Conservation (phyloP, 1,284 basidiomycete species). For the Earliella scabrosa region DNA sequence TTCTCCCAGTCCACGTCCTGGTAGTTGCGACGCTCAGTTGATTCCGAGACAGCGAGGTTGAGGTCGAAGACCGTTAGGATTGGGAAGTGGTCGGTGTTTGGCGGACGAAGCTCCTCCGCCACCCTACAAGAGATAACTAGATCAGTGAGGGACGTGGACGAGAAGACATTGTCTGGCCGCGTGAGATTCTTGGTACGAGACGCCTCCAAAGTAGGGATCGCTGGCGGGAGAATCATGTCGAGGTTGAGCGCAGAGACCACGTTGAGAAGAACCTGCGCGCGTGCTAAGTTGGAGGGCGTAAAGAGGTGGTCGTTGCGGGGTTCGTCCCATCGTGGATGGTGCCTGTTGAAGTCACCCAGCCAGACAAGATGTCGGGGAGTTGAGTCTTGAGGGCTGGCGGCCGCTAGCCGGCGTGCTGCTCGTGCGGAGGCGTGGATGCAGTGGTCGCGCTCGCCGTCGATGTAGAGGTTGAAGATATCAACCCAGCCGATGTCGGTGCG, state of each 20-base stretch:
- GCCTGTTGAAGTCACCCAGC: constrained; percentile 54
- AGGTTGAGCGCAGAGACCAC: constrained; percentile 25
- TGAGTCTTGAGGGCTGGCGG: background rate
- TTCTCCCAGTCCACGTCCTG: constrained; percentile 28
- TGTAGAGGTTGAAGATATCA: constrained; percentile 42
- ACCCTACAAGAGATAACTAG: constrained; percentile 27
- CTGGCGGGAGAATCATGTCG: constrained; percentile 32
- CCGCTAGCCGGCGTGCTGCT: background rate
- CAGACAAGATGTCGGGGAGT: constrained; percentile 40
- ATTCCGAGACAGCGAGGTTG: background rate
- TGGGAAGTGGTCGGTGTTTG: constrained; percentile 35
- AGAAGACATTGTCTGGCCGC: constrained; percentile 40
- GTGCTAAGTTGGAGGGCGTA: constrained; percentile 20
- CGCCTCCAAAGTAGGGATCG: constrained; percentile 34
- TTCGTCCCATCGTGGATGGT: constrained; percentile 52
- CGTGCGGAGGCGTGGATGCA: constrained; percentile 21
- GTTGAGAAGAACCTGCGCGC: constrained; percentile 29
- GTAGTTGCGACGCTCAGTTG: constrained; percentile 23
- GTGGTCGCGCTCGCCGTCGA: constrained; percentile 31
- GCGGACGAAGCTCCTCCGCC: constrained; percentile 9
- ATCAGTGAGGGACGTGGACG: constrained; percentile 12
- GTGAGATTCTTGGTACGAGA: constrained; percentile 34
- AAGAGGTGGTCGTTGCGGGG: constrained; percentile 42
- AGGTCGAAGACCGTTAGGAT: constrained; percentile 22
- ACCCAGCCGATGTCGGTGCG: constrained; percentile 9